Base-by-base conservation (phyloP, 257 asterid genomes). In the Forsythia viridissima region DNA sequence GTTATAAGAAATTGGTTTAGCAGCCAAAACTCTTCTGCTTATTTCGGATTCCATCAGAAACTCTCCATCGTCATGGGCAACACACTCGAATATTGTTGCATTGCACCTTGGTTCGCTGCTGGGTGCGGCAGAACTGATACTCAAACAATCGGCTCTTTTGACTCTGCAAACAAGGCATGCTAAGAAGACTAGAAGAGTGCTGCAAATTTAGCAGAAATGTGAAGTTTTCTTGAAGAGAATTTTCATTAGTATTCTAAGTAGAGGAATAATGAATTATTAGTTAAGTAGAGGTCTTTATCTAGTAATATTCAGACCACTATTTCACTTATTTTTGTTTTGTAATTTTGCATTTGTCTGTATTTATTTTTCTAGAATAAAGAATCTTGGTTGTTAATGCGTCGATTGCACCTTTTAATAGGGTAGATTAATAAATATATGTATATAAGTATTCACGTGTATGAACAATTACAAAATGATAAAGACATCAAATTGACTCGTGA, bases 21-120 rank as follows among this genome's bases (percentile, higher is more conserved):
- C 0, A 0, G 48, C 67, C 37, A 84, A 71, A 48, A 84, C 67
- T 83, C 51, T 71, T 70, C 83, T 65, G 79, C 15, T 84, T 13
- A 80, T 59, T 46, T 71, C 81, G 2, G 79, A 81, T 36, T 78
- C 85, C 85, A 84, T 78, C 34, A 65, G 20, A 63, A 81, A 81
- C 61, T 78, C 85, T 42, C 77, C 79, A 3, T 10, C 79, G 0
- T 48, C 79, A 8, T 61, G 41, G 11, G 65, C 81, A 21, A 71
- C 2, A 70, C 66, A 74, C 39, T 37, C 81, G 10, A n/a, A 76
- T 43, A 78, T 67, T 36, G 79, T 77, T 38, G 74, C 73, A 61
- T 80, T 80, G 84, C 82, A 76, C 52, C 36, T 46, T 40, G 2
- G 36, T 38, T 52, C 46, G 24, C 44, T 18, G 70, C 55, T 15